Base-by-base conservation (phyloP, 2,329 filamentous ascomycete species). In the Xylaria sp. region DNA sequence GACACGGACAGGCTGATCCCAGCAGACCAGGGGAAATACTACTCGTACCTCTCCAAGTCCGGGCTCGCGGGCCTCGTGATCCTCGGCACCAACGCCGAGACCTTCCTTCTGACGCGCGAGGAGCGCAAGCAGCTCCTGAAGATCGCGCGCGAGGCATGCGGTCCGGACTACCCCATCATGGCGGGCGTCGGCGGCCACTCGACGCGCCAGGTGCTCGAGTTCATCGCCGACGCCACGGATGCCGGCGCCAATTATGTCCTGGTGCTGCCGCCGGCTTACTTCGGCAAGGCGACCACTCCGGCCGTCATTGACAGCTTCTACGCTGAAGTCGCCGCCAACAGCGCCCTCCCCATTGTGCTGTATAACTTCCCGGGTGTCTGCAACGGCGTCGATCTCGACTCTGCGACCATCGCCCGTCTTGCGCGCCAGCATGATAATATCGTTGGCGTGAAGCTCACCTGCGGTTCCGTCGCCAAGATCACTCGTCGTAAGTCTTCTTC, bases 291-390 rank as follows among this genome's bases (percentile, higher is more conserved):
- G 15, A 90, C 88, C 3, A 87, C 85, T 3, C 82, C 84, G 23
- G 82, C 80, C 13, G 87, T 91, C 28, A 82, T 91, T 33, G 84
- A 86, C 74, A 80, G 82, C 58, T 92, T 91, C 81, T 91, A 86
- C 74, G 79, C 80, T 56, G 85, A 90, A 36, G 81, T 91, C 3
- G 86, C 88, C 0, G 78, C 78, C n/a, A 78, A 81, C 59, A 83
- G 82, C 1, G 79, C 84, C 1, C 78, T 92, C 2, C 89, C 89
- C 0, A 82, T 91, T 39, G 84, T 92, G 49, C 79, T 92, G 15
- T 91, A 91, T 79, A 91, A 92, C 78, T 92, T 92, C 79, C 90
- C 90, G 0, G 88, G 83, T 13, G 89, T 92, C 23, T 91, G 88
- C 75, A 90, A 90, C 71, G 90, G 90, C 28, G 82, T 92, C 2